A percentile compares a stretch with the other conserved stretches of the same genome.
phyloP scores from a whole-genome alignment of 2,329 filamentous ascomycete genomes.

The Drechmeria coniospora region DNA sequence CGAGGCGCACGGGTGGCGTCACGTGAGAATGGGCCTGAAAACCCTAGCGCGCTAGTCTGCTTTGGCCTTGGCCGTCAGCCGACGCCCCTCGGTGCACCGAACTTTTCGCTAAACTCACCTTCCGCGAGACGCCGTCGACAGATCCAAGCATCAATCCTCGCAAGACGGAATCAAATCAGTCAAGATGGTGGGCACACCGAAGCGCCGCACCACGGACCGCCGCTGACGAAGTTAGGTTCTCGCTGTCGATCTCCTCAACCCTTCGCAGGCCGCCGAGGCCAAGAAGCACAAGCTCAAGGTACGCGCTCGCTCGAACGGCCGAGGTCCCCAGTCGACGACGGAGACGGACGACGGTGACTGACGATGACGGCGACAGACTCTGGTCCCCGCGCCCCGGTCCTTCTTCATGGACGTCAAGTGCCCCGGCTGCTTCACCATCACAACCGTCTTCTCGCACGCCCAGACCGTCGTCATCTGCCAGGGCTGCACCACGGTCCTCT shows the following conservation, averaged over 20 bases:
- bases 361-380: slow-evolving; percentile 40
- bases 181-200: slow-evolving; percentile 65
- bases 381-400: slow-evolving; percentile 90
- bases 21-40: slow-evolving; percentile 21
- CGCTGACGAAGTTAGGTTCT: slow-evolving; percentile 70
- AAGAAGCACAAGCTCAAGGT: slow-evolving; percentile 99
- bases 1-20: slow-evolving; percentile 7
- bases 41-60: slow-evolving; percentile 22
- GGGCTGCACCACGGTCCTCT: slow-evolving; percentile 97
- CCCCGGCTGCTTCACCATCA: slow-evolving; percentile 99
- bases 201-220: too few relatives aligned
- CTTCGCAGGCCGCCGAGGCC: slow-evolving; percentile 90
- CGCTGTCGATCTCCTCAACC: slow-evolving; percentile 99
- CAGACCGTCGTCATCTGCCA: slow-evolving; percentile 99
- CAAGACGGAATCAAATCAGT: slow-evolving; percentile 36
- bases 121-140: slow-evolving; percentile 37
- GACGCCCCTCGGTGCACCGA: slow-evolving; percentile 25
- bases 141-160: slow-evolving; percentile 37
- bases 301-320: slow-evolving; percentile 18
- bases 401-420: slow-evolving; percentile 99
- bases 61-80: too few relatives aligned
- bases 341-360: slow-evolving; percentile 7
- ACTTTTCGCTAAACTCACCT: slow-evolving; percentile 33
- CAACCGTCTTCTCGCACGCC: slow-evolving; percentile 99
- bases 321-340: slow-evolving; percentile 6